phyloP scores from a whole-genome alignment of 257 asterid genomes.

The Thymus mandschuricus region DNA sequence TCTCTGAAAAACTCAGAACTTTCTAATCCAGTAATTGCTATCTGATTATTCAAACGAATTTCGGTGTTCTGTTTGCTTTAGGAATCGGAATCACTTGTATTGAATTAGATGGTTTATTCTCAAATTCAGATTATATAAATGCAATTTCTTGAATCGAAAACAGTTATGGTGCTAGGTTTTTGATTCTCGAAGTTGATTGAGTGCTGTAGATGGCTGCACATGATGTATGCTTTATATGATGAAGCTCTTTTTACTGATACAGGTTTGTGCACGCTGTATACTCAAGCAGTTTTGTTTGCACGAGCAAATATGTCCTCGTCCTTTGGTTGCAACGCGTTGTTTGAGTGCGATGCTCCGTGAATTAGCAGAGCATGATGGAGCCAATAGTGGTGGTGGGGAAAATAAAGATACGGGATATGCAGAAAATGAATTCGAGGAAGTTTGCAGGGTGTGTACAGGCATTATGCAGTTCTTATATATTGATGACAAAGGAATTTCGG shows the following conservation, averaged over 20 bases:
- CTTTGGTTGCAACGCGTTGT: slow-evolving; percentile 41
- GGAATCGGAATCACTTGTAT: not conserved
- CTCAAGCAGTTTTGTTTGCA: slow-evolving; percentile 56
- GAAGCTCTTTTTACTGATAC: slow-evolving; percentile 27
- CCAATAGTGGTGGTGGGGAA: slow-evolving; percentile 32
- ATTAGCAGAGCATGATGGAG: slow-evolving; percentile 39
- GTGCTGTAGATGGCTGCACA: not conserved
- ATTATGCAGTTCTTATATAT: slow-evolving; percentile 64
- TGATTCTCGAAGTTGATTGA: not conserved
- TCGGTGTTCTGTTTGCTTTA: not conserved
- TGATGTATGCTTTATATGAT: slow-evolving; percentile 18
- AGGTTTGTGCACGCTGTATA: slow-evolving; percentile 77
- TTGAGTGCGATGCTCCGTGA: slow-evolving; percentile 49
- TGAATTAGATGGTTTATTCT: not conserved
- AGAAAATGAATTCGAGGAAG: slow-evolving; percentile 36
- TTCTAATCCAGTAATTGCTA: not conserved
- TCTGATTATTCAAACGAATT: slow-evolving; percentile 18
- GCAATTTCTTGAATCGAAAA: not conserved
- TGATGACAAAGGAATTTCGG: slow-evolving; percentile 45
- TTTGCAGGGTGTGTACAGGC: slow-evolving; percentile 77
- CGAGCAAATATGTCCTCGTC: slow-evolving; percentile 46
- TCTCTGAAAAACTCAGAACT: slow-evolving; percentile 7
- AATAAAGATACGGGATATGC: slow-evolving; percentile 28
- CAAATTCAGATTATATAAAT: not conserved
- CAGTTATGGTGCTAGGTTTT: slow-evolving; percentile 1